Base-by-base conservation (phyloP, 1,284 basidiomycete genomes). In the Sporisorium graminicola region DNA sequence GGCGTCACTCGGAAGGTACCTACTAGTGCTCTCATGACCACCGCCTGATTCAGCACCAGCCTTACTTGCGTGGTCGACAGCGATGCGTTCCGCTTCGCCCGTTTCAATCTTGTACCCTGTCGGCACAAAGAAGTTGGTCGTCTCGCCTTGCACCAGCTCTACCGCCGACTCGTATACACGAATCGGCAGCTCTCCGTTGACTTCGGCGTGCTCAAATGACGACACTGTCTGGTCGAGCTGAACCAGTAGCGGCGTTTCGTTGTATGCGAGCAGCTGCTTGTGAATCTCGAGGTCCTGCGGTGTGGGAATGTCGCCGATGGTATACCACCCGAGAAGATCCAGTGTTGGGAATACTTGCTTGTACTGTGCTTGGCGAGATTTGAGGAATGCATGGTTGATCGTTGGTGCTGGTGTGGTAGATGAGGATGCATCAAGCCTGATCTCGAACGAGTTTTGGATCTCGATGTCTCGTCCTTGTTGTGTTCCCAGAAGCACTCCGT, bases 271-370 rank as follows among this genome's bases (percentile, higher is more conserved):
- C 88, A 89, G 66, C 88, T 88, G 94, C 82, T 93, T 91, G 84
- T 98, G 94, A 14, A 98, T 88, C 1, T 89, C 88, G 55, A 94
- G 90, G 82, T 98, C 94, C 26, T 88, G 88, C 9, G 89, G 79
- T 1, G 91, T 91, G 0, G 94, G 94, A 14, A 89, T 87, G 8
- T 89, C 85, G 13, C 94, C 92, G 58, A 95, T 91, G 0, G 93
- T 93, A 86, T 99, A 99, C 96, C 96, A 99, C 16, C 96, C 96
- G 49, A 99, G 92, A 78, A 99, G 91, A 79, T 97, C 94, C 51
- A 98, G 89, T 0, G 94, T 94, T 4, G 96, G 97, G 86, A 99
- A 99, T 16, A 98, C 95, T 86, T 98, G 94, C 85, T 96, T 96
- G 89, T 96, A 99, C 87, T 97, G 95, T 69, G 95, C 94, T 76